A percentile compares a stretch with the other conserved stretches of the same genome.
Evolutionary conservation across 345 rosid species (phyloP).

Genomic region (Salix purpurea): DNA sequence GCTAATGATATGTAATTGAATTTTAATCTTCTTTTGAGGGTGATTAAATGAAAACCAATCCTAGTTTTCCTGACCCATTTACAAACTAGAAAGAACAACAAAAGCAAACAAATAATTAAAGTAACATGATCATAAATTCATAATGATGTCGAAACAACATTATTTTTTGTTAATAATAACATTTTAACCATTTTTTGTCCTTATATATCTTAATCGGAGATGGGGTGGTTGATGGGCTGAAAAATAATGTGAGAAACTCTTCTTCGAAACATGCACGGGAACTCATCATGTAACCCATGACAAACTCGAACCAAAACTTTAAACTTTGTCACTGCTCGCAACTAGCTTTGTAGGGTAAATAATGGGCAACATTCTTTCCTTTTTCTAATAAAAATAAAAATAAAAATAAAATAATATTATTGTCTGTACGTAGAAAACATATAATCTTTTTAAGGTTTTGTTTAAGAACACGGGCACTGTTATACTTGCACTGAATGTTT

Average conservation of each 20-base stretch:
- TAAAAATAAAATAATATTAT: too few relatives aligned
- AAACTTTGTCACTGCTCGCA: background rate
- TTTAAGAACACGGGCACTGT: too few relatives aligned
- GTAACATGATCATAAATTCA: background rate
- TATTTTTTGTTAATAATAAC: background rate
- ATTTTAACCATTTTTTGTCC: background rate
- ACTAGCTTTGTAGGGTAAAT: background rate
- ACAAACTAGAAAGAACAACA: background rate
- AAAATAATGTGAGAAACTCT: background rate
- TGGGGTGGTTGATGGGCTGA: background rate
- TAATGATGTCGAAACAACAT: background rate
- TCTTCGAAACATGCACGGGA: background rate
- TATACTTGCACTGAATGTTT: too few relatives aligned
- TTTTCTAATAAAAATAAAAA: too few relatives aligned
- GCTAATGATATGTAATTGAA: background rate
- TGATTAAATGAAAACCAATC: background rate
- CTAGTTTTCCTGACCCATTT: slow-evolving; percentile 2
- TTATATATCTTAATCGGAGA: slow-evolving; percentile 3
- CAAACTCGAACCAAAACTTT: background rate
- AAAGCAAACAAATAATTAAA: background rate
- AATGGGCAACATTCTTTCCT: too few relatives aligned
- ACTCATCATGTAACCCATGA: background rate
- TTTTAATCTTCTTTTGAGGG: background rate
- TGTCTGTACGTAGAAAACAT: too few relatives aligned
- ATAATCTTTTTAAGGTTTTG: too few relatives aligned